Percentiles rank a stretch among this genome's conserved stretches.
These are phyloP conservation scores for Xylaria curta DNA, from an alignment of 495 filamentous ascomycete genomes.

Conservation along the genomic window DNA sequence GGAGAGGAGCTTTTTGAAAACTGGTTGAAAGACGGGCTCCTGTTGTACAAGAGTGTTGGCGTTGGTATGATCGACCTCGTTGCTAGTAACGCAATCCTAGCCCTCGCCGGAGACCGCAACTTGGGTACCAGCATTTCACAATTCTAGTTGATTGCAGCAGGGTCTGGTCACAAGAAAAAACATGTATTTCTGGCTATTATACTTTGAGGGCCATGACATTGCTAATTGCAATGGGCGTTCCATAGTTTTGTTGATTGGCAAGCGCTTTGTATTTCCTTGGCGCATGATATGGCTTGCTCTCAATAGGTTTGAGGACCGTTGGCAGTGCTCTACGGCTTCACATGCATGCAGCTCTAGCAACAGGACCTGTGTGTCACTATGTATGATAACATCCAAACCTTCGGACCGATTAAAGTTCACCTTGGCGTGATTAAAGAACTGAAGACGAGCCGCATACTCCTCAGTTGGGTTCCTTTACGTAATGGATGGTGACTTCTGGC, in stretches of 20 bases:
- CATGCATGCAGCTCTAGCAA: background rate
- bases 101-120: slow-evolving; percentile 66
- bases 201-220: background rate
- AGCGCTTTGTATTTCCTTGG: background rate
- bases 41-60: slow-evolving; percentile 72
- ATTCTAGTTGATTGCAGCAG: slow-evolving; percentile 48
- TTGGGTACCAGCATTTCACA: slow-evolving; percentile 69
- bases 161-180: background rate
- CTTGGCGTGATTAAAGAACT: too few relatives aligned
- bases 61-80: slow-evolving; percentile 70
- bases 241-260: background rate
- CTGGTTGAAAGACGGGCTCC: slow-evolving; percentile 73
- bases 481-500: too few relatives aligned
- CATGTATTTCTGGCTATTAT: background rate
- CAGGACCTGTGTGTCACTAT: too few relatives aligned
- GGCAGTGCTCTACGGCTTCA: background rate
- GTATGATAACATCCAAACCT: too few relatives aligned
- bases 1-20: slow-evolving; percentile 56
- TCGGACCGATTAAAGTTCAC: too few relatives aligned
- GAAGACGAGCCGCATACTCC: too few relatives aligned
- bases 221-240: too few relatives aligned
- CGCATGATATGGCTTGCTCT: background rate
- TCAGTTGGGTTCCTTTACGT: too few relatives aligned
- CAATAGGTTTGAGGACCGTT: background rate
- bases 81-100: slow-evolving; percentile 69